Conservation (phyloP, 106 monocot genomes). For the Phalaenopsis equestris region DNA sequence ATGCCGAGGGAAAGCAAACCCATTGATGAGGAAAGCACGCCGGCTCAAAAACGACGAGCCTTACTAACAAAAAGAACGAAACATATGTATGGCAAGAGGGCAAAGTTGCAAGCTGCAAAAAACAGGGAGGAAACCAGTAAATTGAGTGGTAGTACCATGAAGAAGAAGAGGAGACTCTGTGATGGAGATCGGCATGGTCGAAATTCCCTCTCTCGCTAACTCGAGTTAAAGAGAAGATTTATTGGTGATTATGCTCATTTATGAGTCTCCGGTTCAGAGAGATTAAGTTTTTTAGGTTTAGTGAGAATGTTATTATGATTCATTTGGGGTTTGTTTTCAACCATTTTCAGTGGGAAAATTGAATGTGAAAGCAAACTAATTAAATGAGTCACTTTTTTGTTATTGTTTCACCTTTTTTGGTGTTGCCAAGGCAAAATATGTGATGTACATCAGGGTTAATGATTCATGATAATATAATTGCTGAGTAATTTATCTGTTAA, state of each 20-base stretch:
- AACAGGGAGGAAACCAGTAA: not conserved
- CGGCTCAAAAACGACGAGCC: slow-evolving; percentile 22
- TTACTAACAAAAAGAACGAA: not conserved
- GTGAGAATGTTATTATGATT: not conserved
- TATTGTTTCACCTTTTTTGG: no score
- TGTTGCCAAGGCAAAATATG: no score
- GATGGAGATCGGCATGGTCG: not conserved
- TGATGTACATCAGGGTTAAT: no score
- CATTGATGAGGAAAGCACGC: slow-evolving; percentile 5
- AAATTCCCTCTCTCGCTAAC: not conserved
- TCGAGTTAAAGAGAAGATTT: not conserved
- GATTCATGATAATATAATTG: no score
- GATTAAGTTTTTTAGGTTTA: not conserved
- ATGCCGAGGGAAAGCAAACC: slow-evolving; percentile 44
- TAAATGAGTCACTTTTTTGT: no score
- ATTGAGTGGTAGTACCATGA: not conserved
- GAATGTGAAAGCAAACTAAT: not conserved
- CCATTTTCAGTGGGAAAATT: not conserved
- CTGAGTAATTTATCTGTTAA: no score
- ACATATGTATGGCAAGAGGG: not conserved
- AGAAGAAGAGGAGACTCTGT: not conserved
- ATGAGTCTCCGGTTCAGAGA: not conserved
- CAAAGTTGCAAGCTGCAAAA: not conserved
- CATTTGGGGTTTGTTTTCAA: not conserved
- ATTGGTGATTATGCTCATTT: no score